A percentile compares a stretch with the other conserved stretches of the same genome.
These are phyloP conservation scores for Gnomoniopsis sp. DNA, from an alignment of 2,329 filamentous ascomycete species.

Conservation along the genomic window DNA sequence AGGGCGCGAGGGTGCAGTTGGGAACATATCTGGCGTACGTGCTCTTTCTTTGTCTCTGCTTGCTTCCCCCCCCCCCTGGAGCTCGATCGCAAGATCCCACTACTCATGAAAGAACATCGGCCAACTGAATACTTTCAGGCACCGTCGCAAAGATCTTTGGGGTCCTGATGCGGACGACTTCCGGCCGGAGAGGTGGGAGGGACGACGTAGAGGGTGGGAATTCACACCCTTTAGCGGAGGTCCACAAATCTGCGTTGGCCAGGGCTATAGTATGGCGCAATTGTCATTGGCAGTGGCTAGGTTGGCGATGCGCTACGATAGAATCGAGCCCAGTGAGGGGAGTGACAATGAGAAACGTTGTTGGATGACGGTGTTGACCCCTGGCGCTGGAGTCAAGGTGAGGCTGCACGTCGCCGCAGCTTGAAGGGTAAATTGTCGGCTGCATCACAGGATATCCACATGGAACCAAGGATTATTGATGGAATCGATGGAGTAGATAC, in stretches of 20 bases:
- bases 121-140: background rate
- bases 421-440: background rate
- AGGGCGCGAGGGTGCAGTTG: constrained; percentile 30
- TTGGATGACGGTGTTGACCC: background rate
- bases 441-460: background rate
- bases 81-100: background rate
- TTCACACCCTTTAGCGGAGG: constrained; percentile 1
- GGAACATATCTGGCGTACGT: background rate
- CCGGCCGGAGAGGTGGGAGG: background rate
- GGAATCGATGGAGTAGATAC: too few species aligned
- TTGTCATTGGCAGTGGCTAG: background rate
- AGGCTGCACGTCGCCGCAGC: background rate
- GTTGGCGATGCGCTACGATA: background rate
- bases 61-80: too few species aligned
- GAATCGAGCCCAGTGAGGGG: background rate
- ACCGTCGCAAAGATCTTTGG: constrained; percentile 1
- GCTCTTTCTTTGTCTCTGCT: background rate
- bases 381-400: background rate
- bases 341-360: background rate
- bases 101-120: background rate
- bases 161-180: background rate
- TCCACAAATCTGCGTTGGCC: background rate
- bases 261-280: background rate
- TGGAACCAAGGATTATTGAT: too few species aligned
- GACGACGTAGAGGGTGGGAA: background rate